These are phyloP conservation scores for Nematodospora valgi DNA, from an alignment of 805 yeast species.

Conservation along the genomic window DNA sequence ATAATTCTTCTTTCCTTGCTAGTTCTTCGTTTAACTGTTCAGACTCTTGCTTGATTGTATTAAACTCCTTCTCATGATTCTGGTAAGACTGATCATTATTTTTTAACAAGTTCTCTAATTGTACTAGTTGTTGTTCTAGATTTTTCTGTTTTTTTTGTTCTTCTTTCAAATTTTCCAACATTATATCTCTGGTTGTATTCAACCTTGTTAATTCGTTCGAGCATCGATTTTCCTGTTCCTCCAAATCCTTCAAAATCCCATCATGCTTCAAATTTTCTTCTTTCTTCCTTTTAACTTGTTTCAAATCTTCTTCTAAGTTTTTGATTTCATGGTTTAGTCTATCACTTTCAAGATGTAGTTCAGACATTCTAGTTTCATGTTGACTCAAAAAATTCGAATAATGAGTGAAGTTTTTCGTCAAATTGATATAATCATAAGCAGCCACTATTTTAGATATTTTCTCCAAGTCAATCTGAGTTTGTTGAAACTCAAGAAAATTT, in stretches of 20 bases:
- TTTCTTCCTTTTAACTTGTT: constrained; percentile 47
- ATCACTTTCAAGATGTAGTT: constrained; percentile 42
- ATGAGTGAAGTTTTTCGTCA: constrained; percentile 38
- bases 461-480: constrained; percentile 76
- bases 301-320: constrained; percentile 59
- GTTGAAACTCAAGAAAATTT: constrained; percentile 80
- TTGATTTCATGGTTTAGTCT: constrained; percentile 52
- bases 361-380: constrained; percentile 37
- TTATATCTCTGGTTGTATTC: constrained; percentile 59
- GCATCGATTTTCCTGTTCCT: constrained; percentile 50
- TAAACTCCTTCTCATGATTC: constrained; percentile 44
- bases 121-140: constrained; percentile 29
- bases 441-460: constrained; percentile 67
- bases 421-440: constrained; percentile 64
- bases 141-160: constrained; percentile 37
- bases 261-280: constrained; percentile 61
- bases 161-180: constrained; percentile 54
- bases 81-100: constrained; percentile 36
- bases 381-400: constrained; percentile 42
- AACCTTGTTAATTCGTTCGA: constrained; percentile 66
- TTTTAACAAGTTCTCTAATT: constrained; percentile 28
- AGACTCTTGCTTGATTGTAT: constrained; percentile 41
- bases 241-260: constrained; percentile 57
- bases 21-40: constrained; percentile 44
- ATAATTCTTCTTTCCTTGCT: constrained; percentile 67